Base-by-base conservation (phyloP, 805 yeast genomes). In the Kluyveromyces aestuarii region DNA sequence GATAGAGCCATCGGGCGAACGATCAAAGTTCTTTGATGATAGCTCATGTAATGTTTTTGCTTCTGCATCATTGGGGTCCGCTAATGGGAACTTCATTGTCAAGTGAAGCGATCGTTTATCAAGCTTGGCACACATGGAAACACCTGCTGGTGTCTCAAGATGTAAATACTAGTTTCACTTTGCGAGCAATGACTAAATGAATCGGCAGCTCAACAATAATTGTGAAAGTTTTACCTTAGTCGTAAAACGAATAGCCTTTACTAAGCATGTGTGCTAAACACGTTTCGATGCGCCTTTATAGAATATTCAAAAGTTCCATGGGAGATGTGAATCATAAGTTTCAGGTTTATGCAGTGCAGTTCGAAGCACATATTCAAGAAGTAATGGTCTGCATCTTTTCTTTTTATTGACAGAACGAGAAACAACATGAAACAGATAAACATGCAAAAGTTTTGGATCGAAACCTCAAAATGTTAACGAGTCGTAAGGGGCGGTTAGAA, bases 1-100 rank as follows among this genome's bases (percentile, higher is more conserved):
- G 27, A 82, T 70, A 21, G 71, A 66, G 0, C 84, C 86, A 27
- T 63, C 66, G 0, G 82, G 76, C 0, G 84, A 75, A 50, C 76
- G 70, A 51, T 68, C 69, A 53, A 80, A 72, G 47, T 67, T 70
- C 42, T 71, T 70, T 1, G 74, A 69, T 4, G 72, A 67, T 2
- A 71, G 62, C 52, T 75, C 76, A 52, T 72, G 79, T 9, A 69
- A 55, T 1, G 69, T 67, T 8, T 52, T 48, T 27, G 27, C 35
- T 38, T 17, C 19, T 10, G 3, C 25, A 36, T 27, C 44, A 6
- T 35, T 40, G 30, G 33, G 18, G n/a, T 27, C 37, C 13, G 27
- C 35, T 25, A 41, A 33, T 30, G 35, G 14, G 14, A 30, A 30
- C 14, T 30, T 3, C 11, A 11, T 13, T 30, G 4, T 7, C 14